Conservation (phyloP, 352 stramenopile genomes). For the Phytophthora niederhauseri region DNA sequence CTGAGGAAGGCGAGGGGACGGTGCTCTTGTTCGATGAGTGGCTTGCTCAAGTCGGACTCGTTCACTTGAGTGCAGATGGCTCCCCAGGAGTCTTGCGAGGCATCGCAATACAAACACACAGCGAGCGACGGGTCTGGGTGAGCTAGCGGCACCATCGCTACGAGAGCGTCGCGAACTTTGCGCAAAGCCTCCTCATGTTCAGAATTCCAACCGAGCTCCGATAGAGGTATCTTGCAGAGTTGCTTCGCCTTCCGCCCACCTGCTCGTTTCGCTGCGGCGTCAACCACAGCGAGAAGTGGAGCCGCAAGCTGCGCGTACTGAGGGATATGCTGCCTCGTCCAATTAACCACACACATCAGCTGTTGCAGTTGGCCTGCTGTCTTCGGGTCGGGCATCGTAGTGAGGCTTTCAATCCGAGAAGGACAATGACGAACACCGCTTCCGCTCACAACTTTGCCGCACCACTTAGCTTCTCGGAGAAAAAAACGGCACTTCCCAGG, state of each 20-base stretch:
- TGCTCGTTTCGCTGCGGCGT: not conserved
- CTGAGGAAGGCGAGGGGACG: conserved; percentile 8
- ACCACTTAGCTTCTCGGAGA: too few relatives aligned
- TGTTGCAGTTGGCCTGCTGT: conserved; percentile 10
- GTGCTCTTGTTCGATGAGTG: conserved; percentile 8
- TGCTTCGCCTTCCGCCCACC: conserved; percentile 10
- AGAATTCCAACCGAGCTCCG: not conserved
- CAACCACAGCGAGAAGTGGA: not conserved
- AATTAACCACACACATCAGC: conserved; percentile 18
- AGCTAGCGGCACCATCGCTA: conserved; percentile 7
- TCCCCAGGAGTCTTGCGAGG: conserved; percentile 11
- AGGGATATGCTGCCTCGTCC: conserved; percentile 12
- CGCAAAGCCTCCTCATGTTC: conserved; percentile 2
- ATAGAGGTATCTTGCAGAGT: not conserved
- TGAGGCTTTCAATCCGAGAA: conserved; percentile 7
- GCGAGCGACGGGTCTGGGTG: not conserved
- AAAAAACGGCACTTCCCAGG: too few relatives aligned
- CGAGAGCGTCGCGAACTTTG: not conserved
- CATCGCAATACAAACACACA: conserved; percentile 10
- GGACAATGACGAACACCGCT: conserved; percentile 11
- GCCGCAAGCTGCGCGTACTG: not conserved
- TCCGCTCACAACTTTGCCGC: conserved; percentile 6
- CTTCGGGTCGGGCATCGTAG: conserved; percentile 3
- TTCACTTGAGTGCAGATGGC: conserved; percentile 2
- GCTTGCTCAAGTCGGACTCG: not conserved